A percentile compares a stretch with the other conserved stretches of the same genome.
phyloP scores from a whole-genome alignment of 441 rosid species.

The Corymbia calophylla region DNA sequence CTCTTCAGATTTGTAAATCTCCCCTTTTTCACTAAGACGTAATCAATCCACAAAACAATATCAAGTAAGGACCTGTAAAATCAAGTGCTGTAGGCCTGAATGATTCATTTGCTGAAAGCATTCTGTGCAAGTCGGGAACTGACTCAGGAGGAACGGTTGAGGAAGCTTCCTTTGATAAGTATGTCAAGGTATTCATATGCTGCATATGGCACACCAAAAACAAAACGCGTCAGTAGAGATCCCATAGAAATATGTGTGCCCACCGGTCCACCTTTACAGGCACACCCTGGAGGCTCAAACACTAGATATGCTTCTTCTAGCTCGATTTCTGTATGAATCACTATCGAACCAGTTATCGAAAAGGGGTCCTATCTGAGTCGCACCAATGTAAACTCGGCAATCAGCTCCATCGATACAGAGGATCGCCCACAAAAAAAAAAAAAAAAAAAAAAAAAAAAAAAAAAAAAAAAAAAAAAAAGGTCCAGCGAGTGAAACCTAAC shows the following conservation, averaged over 20 bases:
- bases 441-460: background rate
- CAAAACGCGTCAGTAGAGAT: background rate
- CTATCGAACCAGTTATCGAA: background rate
- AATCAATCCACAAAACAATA: background rate
- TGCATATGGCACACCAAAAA: constrained; percentile 30
- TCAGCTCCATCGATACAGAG: background rate
- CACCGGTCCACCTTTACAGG: background rate
- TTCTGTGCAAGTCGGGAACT: constrained; percentile 75
- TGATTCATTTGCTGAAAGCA: constrained; percentile 83
- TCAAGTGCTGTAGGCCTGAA: constrained; percentile 79
- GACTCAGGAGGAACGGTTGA: constrained; percentile 72
- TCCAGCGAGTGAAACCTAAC: background rate
- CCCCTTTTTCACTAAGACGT: background rate
- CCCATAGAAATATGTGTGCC: background rate
- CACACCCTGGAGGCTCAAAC: background rate
- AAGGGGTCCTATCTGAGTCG: background rate
- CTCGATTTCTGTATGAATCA: background rate
- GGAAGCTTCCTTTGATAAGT: constrained; percentile 80
- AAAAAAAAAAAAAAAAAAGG: background rate
- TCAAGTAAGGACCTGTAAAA: constrained; percentile 60
- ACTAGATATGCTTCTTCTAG: background rate
- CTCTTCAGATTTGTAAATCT: background rate
- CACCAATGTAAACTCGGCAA: background rate
- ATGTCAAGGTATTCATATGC: constrained; percentile 91
- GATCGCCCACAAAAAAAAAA: background rate